phyloP scores from a whole-genome alignment of 2,329 filamentous ascomycete species.

The Epichloe baconii region DNA sequence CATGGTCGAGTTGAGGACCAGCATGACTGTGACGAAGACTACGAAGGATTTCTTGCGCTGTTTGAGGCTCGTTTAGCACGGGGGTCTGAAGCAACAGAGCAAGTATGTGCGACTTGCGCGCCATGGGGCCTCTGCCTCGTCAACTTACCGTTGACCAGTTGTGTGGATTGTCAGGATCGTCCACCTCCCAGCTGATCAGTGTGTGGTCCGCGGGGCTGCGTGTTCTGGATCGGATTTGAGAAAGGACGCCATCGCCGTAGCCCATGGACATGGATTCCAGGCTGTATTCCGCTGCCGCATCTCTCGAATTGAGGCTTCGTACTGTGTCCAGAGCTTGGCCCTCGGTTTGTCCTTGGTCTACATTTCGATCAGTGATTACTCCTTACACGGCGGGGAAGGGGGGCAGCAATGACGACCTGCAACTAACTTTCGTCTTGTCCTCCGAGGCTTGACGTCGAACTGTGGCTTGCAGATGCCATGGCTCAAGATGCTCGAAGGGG shows the following conservation, averaged over 20 bases:
- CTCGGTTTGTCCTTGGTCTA: slow-evolving; percentile 14
- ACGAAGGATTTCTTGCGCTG: slow-evolving; percentile 42
- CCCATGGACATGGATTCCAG: slow-evolving; percentile 27
- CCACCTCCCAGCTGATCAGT: slow-evolving; percentile 31
- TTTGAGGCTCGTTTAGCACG: neutral
- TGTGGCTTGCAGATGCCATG: neutral
- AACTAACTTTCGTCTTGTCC: neutral
- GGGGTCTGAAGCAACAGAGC: too few species aligned
- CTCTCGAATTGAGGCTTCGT: slow-evolving; percentile 21
- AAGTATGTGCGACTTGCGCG: too few species aligned
- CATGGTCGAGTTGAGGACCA: slow-evolving; percentile 56
- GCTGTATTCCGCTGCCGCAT: slow-evolving; percentile 27
- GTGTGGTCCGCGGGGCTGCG: slow-evolving; percentile 20
- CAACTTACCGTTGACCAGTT: slow-evolving; percentile 32
- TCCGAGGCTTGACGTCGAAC: neutral
- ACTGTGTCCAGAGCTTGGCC: slow-evolving; percentile 14
- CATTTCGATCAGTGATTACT: neutral
- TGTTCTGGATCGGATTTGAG: slow-evolving; percentile 22
- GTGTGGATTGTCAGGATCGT: slow-evolving; percentile 39
- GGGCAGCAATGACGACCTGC: too few species aligned
- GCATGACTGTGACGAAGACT: slow-evolving; percentile 39
- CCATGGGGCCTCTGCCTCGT: too few species aligned
- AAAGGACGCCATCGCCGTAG: slow-evolving; percentile 19
- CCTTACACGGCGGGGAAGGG: neutral
- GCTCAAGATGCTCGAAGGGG: too few species aligned